Evolutionary conservation across 805 yeast species (phyloP).

Genomic region (Sugiyamaella lignohabitans): DNA sequence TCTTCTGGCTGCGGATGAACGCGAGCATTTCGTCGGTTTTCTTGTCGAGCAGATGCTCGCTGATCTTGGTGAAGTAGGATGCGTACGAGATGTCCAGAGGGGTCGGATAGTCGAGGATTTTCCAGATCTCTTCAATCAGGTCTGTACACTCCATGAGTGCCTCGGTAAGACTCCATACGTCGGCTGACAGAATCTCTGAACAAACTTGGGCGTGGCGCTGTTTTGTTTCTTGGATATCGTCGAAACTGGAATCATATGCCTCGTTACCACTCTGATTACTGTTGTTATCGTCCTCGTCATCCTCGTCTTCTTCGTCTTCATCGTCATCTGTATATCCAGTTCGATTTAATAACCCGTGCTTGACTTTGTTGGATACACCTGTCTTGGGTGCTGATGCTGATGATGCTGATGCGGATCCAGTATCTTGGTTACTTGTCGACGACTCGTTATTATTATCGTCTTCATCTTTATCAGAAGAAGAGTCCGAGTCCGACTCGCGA

Average conservation of each 20-base stretch:
- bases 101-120: conserved; percentile 58
- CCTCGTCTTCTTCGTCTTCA: conserved; percentile 24
- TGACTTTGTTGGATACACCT: not conserved
- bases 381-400: no score
- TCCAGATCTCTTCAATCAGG: conserved; percentile 70
- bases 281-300: conserved; percentile 5
- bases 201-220: conserved; percentile 55
- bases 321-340: conserved; percentile 14
- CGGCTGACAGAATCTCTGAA: conserved; percentile 84
- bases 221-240: conserved; percentile 15
- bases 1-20: conserved; percentile 61
- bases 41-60: conserved; percentile 83
- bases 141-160: conserved; percentile 71
- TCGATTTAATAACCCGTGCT: not conserved
- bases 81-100: conserved; percentile 72
- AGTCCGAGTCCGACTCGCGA: not conserved
- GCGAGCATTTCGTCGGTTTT: conserved; percentile 71
- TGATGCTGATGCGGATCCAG: no score
- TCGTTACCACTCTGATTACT: conserved; percentile 7
- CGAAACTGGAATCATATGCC: conserved; percentile 9
- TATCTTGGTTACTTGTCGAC: no score
- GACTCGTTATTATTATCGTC: no score
- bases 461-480: not conserved
- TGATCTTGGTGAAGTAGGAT: conserved; percentile 84
- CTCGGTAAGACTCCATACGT: conserved; percentile 90